These are phyloP conservation scores for Petunia hybrid DNA, from an alignment of 305 asterid genomes.

Conservation along the genomic window DNA sequence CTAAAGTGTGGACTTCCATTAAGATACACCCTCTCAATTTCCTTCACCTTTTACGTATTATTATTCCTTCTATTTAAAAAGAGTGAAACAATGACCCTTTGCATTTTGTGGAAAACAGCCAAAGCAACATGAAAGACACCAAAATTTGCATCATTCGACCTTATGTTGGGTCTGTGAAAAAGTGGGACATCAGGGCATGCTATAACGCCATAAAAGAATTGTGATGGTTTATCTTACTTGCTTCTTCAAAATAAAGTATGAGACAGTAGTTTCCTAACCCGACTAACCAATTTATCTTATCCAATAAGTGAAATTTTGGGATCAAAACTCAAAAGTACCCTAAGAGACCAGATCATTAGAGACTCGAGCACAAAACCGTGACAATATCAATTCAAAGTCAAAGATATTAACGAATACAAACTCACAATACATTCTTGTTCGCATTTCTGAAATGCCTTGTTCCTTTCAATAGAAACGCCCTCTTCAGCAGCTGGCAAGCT, in stretches of 20 bases:
- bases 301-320: conserved; percentile 17
- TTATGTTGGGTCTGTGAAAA: not conserved
- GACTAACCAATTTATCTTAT: not conserved
- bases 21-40: not conserved
- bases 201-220: not conserved
- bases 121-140: not conserved
- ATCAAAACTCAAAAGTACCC: not conserved
- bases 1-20: conserved; percentile 8
- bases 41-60: not conserved
- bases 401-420: not conserved
- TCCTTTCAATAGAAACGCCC: conserved; percentile 76
- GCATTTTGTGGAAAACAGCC: conserved; percentile 12
- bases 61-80: not conserved
- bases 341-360: conserved; percentile 16
- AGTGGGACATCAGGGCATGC: not conserved
- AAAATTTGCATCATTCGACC: conserved; percentile 15
- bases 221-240: not conserved
- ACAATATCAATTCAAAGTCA: not conserved
- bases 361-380: not conserved
- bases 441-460: conserved; percentile 61
- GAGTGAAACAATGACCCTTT: not conserved
- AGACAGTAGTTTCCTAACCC: not conserved
- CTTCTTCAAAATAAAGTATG: conserved; percentile 4
- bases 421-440: conserved; percentile 90
- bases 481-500: conserved; percentile 61